phyloP scores from a whole-genome alignment of 495 filamentous ascomycete species.

The Penicillium coprophilum region DNA sequence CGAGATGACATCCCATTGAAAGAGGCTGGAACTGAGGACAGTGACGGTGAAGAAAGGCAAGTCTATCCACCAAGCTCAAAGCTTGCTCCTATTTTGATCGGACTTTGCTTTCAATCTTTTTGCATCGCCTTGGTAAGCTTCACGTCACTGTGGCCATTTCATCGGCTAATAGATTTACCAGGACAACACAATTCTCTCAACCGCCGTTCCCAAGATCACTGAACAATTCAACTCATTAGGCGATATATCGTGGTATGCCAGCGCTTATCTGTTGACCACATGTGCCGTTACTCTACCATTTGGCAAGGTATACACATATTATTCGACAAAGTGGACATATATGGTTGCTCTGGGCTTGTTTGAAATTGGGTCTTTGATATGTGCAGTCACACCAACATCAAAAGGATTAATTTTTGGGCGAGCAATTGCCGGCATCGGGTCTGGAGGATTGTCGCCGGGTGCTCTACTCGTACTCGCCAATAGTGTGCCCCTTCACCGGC shows the following conservation, averaged over 20 bases:
- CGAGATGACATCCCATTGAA: slow-evolving; percentile 29
- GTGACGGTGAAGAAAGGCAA: slow-evolving; percentile 33
- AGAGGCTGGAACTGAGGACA: slow-evolving; percentile 13
- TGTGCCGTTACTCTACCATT: slow-evolving; percentile 71
- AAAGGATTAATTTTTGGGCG: slow-evolving; percentile 78
- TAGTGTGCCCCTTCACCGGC: slow-evolving; percentile 66
- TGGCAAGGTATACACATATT: slow-evolving; percentile 79
- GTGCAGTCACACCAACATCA: slow-evolving; percentile 73
- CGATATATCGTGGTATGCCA: slow-evolving; percentile 82
- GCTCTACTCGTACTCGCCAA: slow-evolving; percentile 78
- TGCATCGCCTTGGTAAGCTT: slow-evolving; percentile 59
- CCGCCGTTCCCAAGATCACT: slow-evolving; percentile 83
- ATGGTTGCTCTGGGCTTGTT: slow-evolving; percentile 72
- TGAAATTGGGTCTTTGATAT: slow-evolving; percentile 78
- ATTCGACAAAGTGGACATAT: slow-evolving; percentile 71
- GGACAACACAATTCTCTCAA: slow-evolving; percentile 80
- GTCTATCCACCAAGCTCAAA: slow-evolving; percentile 53
- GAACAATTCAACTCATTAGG: slow-evolving; percentile 71
- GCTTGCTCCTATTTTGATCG: slow-evolving; percentile 56
- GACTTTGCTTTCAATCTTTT: slow-evolving; percentile 62
- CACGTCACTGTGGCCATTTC: not conserved
- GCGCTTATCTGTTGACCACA: slow-evolving; percentile 67
- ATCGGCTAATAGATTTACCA: slow-evolving; percentile 19
- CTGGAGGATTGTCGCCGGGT: slow-evolving; percentile 80
- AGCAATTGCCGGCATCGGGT: slow-evolving; percentile 78